These are phyloP conservation scores for Botrytis fragariae DNA, from an alignment of 2,329 filamentous ascomycete species.

Conservation along the genomic window DNA sequence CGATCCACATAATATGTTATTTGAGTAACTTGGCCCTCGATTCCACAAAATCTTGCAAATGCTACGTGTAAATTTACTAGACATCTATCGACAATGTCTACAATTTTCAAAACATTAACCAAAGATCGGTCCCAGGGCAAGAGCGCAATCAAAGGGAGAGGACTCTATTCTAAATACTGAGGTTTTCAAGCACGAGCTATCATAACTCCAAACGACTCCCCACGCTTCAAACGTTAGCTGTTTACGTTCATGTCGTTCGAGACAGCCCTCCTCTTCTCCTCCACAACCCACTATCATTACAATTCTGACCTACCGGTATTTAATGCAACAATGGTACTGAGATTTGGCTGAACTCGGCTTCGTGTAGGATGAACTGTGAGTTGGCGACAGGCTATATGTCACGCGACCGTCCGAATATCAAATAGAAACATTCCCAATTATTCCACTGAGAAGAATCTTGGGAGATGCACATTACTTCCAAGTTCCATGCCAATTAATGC, in stretches of 20 bases:
- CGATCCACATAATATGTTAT: not conserved
- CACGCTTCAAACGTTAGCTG: conserved; percentile 3
- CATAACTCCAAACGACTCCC: not conserved
- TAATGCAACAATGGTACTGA: not conserved
- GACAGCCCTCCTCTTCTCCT: not conserved
- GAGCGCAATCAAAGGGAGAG: not conserved
- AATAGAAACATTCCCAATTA: too few relatives aligned
- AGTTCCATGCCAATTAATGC: not conserved
- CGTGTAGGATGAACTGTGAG: not conserved
- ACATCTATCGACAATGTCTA: not conserved
- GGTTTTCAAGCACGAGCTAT: not conserved
- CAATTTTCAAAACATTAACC: not conserved
- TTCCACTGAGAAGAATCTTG: not conserved
- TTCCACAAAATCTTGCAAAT: not conserved
- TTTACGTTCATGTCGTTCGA: not conserved
- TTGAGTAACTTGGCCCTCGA: not conserved
- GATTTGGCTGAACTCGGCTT: not conserved
- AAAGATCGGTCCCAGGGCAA: not conserved
- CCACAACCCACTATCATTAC: not conserved
- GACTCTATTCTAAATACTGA: not conserved
- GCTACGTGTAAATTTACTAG: not conserved
- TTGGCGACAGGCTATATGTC: not conserved
- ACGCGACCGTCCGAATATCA: not conserved
- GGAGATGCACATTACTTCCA: not conserved
- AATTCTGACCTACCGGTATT: not conserved